Evolutionary conservation across 805 yeast species (phyloP).

Genomic region (Yamadazyma akitaensis): DNA sequence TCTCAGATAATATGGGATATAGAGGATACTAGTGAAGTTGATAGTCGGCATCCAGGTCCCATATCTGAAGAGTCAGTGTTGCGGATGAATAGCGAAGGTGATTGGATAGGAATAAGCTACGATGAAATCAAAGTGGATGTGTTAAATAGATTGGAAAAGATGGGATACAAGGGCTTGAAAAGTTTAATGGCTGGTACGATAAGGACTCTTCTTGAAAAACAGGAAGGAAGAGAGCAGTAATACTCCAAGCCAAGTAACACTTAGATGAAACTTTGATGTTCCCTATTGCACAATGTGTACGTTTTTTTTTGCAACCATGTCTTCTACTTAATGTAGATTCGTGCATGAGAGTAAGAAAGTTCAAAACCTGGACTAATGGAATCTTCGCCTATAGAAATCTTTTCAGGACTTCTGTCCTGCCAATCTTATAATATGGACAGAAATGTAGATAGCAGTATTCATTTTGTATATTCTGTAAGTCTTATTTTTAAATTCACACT

Average conservation of each 20-base stretch:
- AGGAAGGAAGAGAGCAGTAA: background rate
- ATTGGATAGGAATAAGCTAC: conserved; percentile 40
- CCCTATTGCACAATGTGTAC: background rate
- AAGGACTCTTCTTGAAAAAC: conserved; percentile 15
- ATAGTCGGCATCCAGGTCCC: conserved; percentile 51
- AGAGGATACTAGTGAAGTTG: conserved; percentile 40
- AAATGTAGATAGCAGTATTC: no score
- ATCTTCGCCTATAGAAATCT: no score
- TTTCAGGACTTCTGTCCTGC: no score
- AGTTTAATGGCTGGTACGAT: conserved; percentile 52
- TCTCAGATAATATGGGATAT: conserved; percentile 43
- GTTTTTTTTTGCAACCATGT: no score
- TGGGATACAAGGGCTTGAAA: conserved; percentile 49
- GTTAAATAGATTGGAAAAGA: conserved; percentile 36
- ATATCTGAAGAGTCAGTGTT: conserved; percentile 42
- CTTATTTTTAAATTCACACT: no score
- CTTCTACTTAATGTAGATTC: no score
- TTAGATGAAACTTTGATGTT: background rate
- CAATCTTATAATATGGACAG: no score
- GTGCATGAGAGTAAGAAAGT: no score
- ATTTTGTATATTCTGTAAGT: no score
- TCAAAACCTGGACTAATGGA: no score
- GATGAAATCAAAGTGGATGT: conserved; percentile 47
- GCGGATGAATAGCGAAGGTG: conserved; percentile 25
- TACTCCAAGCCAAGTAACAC: background rate